Evolutionary conservation across 1,284 basidiomycete species (phyloP), one percentile per base, ranked within the genome.

Genomic region (Austroboletus novae-zelandiae): DNA sequence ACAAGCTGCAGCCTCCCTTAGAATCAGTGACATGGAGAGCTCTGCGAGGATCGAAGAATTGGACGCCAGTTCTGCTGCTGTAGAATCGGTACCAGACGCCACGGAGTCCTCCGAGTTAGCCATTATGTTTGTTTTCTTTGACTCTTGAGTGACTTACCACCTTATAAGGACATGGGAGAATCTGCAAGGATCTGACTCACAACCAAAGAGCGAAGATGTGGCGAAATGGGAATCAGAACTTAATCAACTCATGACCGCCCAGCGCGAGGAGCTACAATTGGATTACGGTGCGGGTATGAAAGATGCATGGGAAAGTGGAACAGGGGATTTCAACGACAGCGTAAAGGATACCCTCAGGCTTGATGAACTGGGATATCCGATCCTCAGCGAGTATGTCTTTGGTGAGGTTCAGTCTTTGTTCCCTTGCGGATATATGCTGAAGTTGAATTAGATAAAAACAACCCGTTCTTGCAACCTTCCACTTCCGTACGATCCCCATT

Each of bases 181-280:
- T 29, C 58, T 85, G 27, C 79, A 80, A 61, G 74, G 77, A 47
- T 83, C 83, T 1, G 77, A 79, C 35, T 53, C 77, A 23, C 78
- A 80, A 2, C 79, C 81, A 1, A 78, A 74, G 40, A 70, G 74
- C 30, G 83, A 84, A 62, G 84, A 92, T 56, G 68, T 92, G 43
- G 82, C 86, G 5, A 86, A 86, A 65, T 96, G 93, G 93, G 94
- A 96, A 66, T 83, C 85, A 9, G 86, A 95, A 67, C 92, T 94
- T 61, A 89, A 89, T 52, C 86, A 91, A 59, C 71, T 90, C 36
- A 89, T 91, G 82, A 75, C 75, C 31, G 65, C 77, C 5, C 75
- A 84, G 52, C 77, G 84, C 32, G 84, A 87, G 20, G 85, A 87
- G 37, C 65, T 79, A 2, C 81, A 83, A 25, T 68, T 71, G 46